These are phyloP conservation scores for Didymella sp. DNA, from an alignment of 2,329 filamentous ascomycete genomes.

Conservation along the genomic window DNA sequence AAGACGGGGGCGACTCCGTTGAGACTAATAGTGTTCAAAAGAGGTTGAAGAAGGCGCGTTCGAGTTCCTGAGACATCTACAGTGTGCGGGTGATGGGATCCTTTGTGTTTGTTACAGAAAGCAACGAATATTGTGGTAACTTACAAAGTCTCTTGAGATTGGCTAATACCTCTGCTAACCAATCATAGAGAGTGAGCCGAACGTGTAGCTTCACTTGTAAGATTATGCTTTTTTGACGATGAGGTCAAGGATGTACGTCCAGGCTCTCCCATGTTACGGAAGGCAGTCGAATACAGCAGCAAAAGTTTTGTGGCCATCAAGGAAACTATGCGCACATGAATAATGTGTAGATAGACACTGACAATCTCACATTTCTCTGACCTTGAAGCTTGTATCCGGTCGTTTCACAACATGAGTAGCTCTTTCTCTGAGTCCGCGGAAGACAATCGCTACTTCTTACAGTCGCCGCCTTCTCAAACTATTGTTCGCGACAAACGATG, in stretches of 20 bases:
- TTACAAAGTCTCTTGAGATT: not conserved
- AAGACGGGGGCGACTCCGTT: not conserved
- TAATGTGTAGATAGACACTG: too few relatives aligned
- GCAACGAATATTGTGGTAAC: not conserved
- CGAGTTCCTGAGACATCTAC: not conserved
- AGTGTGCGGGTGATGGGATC: not conserved
- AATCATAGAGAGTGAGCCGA: not conserved
- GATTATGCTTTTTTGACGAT: not conserved
- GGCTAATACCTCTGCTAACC: not conserved
- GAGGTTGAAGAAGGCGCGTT: not conserved
- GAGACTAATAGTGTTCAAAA: not conserved
- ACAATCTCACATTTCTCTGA: too few relatives aligned
- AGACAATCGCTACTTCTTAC: not conserved
- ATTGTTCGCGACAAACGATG: not conserved
- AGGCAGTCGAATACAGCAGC: too few relatives aligned
- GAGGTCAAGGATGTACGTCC: not conserved
- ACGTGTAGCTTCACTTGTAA: not conserved
- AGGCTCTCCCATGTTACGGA: too few relatives aligned
- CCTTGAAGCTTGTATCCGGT: too few relatives aligned
- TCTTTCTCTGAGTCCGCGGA: not conserved
- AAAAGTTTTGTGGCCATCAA: too few relatives aligned
- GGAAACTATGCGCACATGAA: too few relatives aligned
- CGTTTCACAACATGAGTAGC: too few relatives aligned
- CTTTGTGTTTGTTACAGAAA: not conserved
- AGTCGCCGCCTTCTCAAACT: not conserved